Base-by-base conservation (phyloP, 306 rosid genomes). In the Alnus rubra region DNA sequence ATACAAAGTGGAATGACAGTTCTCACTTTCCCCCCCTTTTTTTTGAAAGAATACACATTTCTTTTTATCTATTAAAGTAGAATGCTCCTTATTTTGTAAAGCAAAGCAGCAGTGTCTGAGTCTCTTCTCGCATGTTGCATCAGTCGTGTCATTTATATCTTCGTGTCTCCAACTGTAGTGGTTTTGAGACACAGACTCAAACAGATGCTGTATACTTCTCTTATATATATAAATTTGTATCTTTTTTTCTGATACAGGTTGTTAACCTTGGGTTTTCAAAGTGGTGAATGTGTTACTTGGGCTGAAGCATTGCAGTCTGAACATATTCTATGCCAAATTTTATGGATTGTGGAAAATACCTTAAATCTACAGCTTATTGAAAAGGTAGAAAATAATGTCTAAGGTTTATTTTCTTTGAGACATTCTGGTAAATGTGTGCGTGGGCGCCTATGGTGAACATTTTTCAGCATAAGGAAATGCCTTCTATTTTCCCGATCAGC, bases 321-420 rank as follows among this genome's bases (percentile, higher is more conserved):
- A 82, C 81, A 82, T 51, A 50, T 83, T 76, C 86, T 90, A 42
- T 51, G 85, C 80, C 98, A 82, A 53, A 83, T 90, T 77, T 82
- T 95, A 71, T 95, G 98, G 98, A 82, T 95, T 63, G 87, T 85
- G 12, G 98, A 95, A 88, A 92, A 95, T 86, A 91, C 95, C 33
- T 79, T 92, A 74, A 91, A 90, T 80, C 83, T 71, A 74, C 95
- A 85, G 78, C 98, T 95, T 83, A 83, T 91, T 23, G 98, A 92
- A 82, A 95, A 94, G 98, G 98, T 94, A 76, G 16, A 49, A 81
- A 79, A 37, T 42, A 76, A 31, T 60, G 23, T 76, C 42, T 78
- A 55, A 69, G 64, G 9, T 23, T 31, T 58, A 47, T 71, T 76
- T 65, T 60, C 54, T 76, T 65, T 30, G 11, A 47, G 23, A 14